phyloP scores from a whole-genome alignment of 208 protist species.

The Acanthamoeba castellanii region DNA sequence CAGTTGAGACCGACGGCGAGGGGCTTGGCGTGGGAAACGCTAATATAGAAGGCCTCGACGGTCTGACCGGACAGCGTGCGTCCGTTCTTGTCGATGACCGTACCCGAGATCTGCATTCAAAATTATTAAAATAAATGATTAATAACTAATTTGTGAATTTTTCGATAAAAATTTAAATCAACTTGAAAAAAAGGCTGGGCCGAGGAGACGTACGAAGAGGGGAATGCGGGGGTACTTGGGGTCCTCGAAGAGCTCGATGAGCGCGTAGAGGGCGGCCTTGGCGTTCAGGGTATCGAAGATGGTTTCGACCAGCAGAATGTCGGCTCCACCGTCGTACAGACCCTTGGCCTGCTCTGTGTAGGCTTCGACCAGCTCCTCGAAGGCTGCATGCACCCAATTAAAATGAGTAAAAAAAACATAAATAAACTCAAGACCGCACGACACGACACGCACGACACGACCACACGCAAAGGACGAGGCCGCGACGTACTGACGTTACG shows the following conservation, averaged over 20 bases:
- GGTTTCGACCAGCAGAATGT: constrained; percentile 97
- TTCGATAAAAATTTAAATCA: too few relatives aligned
- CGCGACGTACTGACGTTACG: constrained; percentile 90
- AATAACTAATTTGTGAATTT: too few relatives aligned
- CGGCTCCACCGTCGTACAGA: constrained; percentile 95
- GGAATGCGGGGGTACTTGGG: constrained; percentile 77
- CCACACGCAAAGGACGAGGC: background rate
- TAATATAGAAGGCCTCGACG: constrained; percentile 95
- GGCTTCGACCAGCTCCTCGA: constrained; percentile 94
- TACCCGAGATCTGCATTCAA: constrained; percentile 92
- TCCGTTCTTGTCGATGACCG: constrained; percentile 95
- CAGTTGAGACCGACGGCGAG: constrained; percentile 80
- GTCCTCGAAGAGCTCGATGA: constrained; percentile 94
- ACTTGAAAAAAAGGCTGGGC: too few relatives aligned
- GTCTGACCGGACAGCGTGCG: constrained; percentile 98
- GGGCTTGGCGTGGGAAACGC: constrained; percentile 92
- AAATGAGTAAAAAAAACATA: too few relatives aligned
- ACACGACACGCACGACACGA: background rate
- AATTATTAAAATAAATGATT: too few relatives aligned
- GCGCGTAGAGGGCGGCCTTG: constrained; percentile 95
- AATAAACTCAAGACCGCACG: background rate
- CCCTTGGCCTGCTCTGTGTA: constrained; percentile 94
- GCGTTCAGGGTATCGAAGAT: constrained; percentile 95
- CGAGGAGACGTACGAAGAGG: constrained; percentile 86
- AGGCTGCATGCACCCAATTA: constrained; percentile 87